These are phyloP conservation scores for Candida glucosophila DNA, from an alignment of 1,139 yeast genomes.

Conservation along the genomic window DNA sequence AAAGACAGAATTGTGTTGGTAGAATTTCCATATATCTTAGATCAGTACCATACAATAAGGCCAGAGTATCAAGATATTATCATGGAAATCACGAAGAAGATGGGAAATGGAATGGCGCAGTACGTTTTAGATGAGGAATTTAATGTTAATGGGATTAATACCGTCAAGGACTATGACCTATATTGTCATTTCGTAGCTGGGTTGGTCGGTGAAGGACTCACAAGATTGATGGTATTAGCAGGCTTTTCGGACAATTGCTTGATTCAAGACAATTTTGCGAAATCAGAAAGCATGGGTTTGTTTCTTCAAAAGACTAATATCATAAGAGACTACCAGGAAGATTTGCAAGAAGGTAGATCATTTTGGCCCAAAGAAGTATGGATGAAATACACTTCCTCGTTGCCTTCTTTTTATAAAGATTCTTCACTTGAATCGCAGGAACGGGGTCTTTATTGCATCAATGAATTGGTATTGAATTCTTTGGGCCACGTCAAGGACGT, in stretches of 20 bases:
- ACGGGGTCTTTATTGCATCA: conserved; percentile 63
- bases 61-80: conserved; percentile 75
- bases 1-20: conserved; percentile 73
- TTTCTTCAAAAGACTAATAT: conserved; percentile 93
- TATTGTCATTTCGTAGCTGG: conserved; percentile 99
- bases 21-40: conserved; percentile 61
- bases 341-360: conserved; percentile 81
- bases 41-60: conserved; percentile 65
- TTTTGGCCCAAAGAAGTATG: conserved; percentile 97
- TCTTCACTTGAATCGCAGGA: conserved; percentile 32
- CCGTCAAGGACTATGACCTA: conserved; percentile 73
- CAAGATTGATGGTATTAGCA: conserved; percentile 69
- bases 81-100: conserved; percentile 63
- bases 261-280: conserved; percentile 41
- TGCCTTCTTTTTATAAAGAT: conserved; percentile 48
- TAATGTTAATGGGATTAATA: conserved; percentile 69
- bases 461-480: conserved; percentile 75
- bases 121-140: conserved; percentile 74
- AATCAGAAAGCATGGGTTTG: conserved; percentile 86
- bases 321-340: conserved; percentile 92
- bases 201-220: conserved; percentile 90
- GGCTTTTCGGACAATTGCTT: conserved; percentile 48
- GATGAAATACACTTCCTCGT: conserved; percentile 64
- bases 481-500: conserved; percentile 73
- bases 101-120: conserved; percentile 99